Base-by-base conservation (phyloP, 371 early-diverging fungal genomes). In the Apophysomyces variabilis region DNA sequence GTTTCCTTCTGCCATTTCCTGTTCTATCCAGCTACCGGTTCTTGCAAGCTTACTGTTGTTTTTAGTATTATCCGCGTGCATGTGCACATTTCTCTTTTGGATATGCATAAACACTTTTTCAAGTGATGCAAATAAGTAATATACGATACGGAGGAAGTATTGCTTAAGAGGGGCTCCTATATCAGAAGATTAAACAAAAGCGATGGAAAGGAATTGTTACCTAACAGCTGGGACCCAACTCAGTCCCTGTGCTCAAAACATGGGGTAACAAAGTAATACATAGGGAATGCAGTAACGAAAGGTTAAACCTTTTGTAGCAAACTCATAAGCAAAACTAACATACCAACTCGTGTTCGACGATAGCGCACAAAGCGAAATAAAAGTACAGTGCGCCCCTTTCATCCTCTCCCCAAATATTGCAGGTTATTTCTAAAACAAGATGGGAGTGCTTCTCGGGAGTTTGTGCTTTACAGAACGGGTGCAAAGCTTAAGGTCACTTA, bases 381-480 rank as follows among this genome's bases (percentile, higher is more conserved):
- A 50, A 21, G 54, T 50, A 50, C 54, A 50, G 54, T 50, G 54
- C 54, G 54, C 54, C 54, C 54, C 54, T 26, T 50, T 50, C 16
- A 50, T 50, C 21, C 16, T 26, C 54, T 50, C 54, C 54, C 21
- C 5, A 26, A 41, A 3, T 50, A 21, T 4, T 50, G 13, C 21
- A 50, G 54, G 54, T 50, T 41, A 13, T 41, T 50, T 35, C 54
- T 21, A 16, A n/a, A 50, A 50, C n/a, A 50, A 21, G 21, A 21
- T 8, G 21, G 21, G 21, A 50, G 21, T 16, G 21, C 54, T 50
- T 16, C 16, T 50, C 54, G 54, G 54, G 54, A 50, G 54, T 50
- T 50, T 50, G 54, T 50, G 54, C 54, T 50, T 50, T 50, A 50
- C 54, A 50, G 54, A n/a, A 50, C 54, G 21, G 41, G 41, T 41